Base-by-base conservation (phyloP, 805 yeast species). In the Candida insectorum region DNA sequence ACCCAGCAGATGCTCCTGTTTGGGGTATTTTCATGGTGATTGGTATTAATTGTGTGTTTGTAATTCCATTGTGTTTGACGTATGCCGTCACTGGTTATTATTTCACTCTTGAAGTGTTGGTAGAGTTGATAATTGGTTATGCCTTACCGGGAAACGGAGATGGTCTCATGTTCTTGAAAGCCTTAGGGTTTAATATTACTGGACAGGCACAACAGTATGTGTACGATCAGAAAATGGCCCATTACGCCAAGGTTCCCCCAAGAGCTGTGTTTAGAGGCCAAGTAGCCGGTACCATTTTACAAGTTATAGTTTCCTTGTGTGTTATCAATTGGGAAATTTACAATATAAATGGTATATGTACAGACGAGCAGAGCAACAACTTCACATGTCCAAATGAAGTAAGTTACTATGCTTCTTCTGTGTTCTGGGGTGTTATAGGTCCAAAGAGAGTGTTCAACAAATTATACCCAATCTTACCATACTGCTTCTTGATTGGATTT, bases 351-450 rank as follows among this genome's bases (percentile, higher is more conserved):
- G 54, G 42, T 29, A 49, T 45, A 35, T 79, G 85, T 51, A 39
- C 50, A 1, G 36, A 59, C 8, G 34, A 48, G 17, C 79, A 75
- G 39, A 37, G 44, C 3, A 60, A 67, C 29, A 61, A 60, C 30
- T 77, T 75, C 48, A 63, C 70, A 6, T 56, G 61, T 34, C 58
- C 60, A 21, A 29, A 31, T 16, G 41, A 55, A 6, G 43, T 32
- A 6, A 43, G 46, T 2, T 75, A 71, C 49, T 77, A 60, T 56
- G 62, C 69, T 21, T 74, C 84, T 2, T 70, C 81, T 0, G 65
- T 79, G 13, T 52, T 77, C 30, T 81, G 85, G 85, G 86, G 85
- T 32, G 69, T 56, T 50, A 67, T 80, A 42, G 85, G 85, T 0
- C 65, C 65, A 6, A 51, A 52, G 46, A 55, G 47, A 37, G 58